Conservation (phyloP, 2,329 filamentous ascomycete species). For the Samsoniella hepiali region DNA sequence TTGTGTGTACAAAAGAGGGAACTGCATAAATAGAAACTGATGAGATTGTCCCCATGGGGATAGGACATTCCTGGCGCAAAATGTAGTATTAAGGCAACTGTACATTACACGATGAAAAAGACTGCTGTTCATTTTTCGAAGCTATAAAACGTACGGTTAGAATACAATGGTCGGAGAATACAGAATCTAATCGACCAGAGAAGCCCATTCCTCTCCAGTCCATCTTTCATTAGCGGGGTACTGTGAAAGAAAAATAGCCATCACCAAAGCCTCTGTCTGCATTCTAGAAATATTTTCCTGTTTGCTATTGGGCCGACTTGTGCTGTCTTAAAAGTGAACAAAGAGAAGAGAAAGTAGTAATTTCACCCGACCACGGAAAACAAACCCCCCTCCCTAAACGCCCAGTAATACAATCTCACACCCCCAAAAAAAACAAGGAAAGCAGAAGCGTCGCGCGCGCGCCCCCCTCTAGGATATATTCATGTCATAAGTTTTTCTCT, state of each 20-base stretch:
- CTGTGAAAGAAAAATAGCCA: too few relatives aligned
- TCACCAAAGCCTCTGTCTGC: neutral
- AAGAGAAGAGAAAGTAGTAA: neutral
- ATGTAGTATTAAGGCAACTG: neutral
- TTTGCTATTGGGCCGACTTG: neutral
- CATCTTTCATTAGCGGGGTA: too few relatives aligned
- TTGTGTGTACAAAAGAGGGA: neutral
- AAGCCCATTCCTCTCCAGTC: too few relatives aligned
- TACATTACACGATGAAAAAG: neutral
- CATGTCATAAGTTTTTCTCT: neutral
- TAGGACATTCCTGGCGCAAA: too few relatives aligned
- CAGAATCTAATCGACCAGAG: too few relatives aligned
- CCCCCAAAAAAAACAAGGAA: neutral
- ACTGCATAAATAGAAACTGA: neutral
- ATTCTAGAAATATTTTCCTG: neutral
- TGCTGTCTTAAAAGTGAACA: neutral
- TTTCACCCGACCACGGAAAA: neutral
- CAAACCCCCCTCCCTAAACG: neutral
- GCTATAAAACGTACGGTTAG: too few relatives aligned
- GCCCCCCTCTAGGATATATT: neutral
- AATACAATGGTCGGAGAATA: too few relatives aligned
- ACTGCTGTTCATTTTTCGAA: too few relatives aligned
- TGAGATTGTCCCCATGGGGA: neutral
- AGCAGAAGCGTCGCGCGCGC: neutral
- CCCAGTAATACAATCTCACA: neutral